phyloP scores from a whole-genome alignment of 2,329 filamentous ascomycete genomes.

The Nemania abortiva region DNA sequence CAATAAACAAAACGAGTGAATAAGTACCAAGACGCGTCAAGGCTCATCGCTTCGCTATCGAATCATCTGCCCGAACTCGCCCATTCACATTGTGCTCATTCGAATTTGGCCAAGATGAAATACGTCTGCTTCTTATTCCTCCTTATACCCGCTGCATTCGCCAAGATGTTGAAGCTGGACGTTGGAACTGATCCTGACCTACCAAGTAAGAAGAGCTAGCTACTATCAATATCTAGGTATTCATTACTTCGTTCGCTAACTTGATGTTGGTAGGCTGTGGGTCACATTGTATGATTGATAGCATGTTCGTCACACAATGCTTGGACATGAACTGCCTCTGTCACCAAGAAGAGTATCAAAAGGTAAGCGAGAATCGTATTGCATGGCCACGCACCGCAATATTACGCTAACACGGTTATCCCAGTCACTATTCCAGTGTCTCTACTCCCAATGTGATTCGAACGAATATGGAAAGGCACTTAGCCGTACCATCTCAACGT shows the following conservation, averaged over 20 bases:
- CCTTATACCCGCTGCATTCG: conserved; percentile 38
- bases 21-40: neutral
- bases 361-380: conserved; percentile 33
- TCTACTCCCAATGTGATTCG: conserved; percentile 52
- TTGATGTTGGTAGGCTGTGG: conserved; percentile 42
- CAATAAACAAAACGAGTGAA: conserved; percentile 4
- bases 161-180: conserved; percentile 40
- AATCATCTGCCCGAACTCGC: neutral
- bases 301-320: conserved; percentile 51
- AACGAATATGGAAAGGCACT: conserved; percentile 48
- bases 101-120: conserved; percentile 40
- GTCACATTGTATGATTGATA: conserved; percentile 50
- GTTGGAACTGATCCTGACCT: conserved; percentile 40
- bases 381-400: neutral
- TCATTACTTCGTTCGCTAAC: conserved; percentile 31
- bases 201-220: conserved; percentile 39
- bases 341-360: conserved; percentile 49
- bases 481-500: conserved; percentile 47
- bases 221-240: neutral
- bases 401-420: conserved; percentile 5
- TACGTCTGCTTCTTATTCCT: conserved; percentile 36
- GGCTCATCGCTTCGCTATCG: neutral
- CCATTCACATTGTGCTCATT: conserved; percentile 10
- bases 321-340: conserved; percentile 50
- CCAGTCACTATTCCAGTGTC: conserved; percentile 50